Percentiles rank a stretch among this genome's conserved stretches.
These are phyloP conservation scores for Leccinum huronense DNA, from an alignment of 1,284 basidiomycete species.

Conservation along the genomic window DNA sequence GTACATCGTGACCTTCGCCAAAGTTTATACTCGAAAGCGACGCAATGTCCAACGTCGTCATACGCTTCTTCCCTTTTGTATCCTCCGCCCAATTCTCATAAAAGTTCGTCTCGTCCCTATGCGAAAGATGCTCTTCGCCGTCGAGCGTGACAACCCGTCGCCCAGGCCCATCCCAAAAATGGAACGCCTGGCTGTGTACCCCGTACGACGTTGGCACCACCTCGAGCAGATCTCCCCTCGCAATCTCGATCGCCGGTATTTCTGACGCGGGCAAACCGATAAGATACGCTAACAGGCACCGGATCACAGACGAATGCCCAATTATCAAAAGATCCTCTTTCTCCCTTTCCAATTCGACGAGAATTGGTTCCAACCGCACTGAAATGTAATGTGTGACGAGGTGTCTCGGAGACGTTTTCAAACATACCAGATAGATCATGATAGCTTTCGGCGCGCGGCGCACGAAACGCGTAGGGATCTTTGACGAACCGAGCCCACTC, in stretches of 20 bases:
- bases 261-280: conserved; percentile 82
- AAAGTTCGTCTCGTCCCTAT: conserved; percentile 67
- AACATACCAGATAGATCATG: conserved; percentile 75
- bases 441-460: conserved; percentile 68
- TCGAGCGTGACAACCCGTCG: conserved; percentile 45
- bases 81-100: conserved; percentile 80
- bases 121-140: conserved; percentile 39
- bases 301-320: conserved; percentile 94
- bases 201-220: conserved; percentile 90
- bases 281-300: conserved; percentile 85
- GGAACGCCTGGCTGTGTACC: conserved; percentile 30
- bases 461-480: conserved; percentile 89
- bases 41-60: conserved; percentile 28
- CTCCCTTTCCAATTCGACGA: conserved; percentile 81
- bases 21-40: neutral
- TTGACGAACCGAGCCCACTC: conserved; percentile 92
- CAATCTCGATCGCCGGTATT: conserved; percentile 95
- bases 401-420: neutral
- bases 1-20: neutral
- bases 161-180: conserved; percentile 61
- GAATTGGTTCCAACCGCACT: conserved; percentile 77
- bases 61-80: conserved; percentile 65
- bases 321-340: conserved; percentile 77
- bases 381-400: neutral
- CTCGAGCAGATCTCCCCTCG: conserved; percentile 85